These are phyloP conservation scores for Aspergillus nidulans DNA, from an alignment of 495 filamentous ascomycete species.

Conservation along the genomic window DNA sequence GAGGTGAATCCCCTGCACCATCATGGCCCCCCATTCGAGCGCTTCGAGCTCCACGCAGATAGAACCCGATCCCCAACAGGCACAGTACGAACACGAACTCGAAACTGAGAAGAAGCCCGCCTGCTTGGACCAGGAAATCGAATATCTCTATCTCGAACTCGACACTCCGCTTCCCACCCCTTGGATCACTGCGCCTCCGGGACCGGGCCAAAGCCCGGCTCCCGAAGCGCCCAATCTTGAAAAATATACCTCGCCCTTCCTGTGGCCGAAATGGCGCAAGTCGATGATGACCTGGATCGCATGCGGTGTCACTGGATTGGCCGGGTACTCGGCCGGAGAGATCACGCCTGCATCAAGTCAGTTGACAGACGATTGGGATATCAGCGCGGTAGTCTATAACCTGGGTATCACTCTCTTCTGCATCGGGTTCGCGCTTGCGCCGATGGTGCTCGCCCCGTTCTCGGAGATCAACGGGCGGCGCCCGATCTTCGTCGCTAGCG, in stretches of 20 bases:
- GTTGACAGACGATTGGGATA: constrained; percentile 57
- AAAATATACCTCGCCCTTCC: constrained; percentile 64
- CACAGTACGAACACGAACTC: not conserved
- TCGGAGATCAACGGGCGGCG: constrained; percentile 82
- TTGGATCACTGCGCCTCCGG: constrained; percentile 32
- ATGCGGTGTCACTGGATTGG: constrained; percentile 68
- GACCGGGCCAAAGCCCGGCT: constrained; percentile 35
- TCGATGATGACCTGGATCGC: constrained; percentile 68
- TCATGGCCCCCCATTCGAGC: not conserved
- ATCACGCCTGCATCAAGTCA: constrained; percentile 65
- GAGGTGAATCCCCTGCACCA: not conserved
- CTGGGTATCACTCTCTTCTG: constrained; percentile 84
- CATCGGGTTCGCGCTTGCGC: constrained; percentile 75
- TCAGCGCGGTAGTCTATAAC: constrained; percentile 60
- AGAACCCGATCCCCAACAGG: not conserved
- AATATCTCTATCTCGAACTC: constrained; percentile 69
- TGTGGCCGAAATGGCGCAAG: constrained; percentile 68
- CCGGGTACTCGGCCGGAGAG: constrained; percentile 78
- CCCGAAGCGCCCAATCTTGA: constrained; percentile 60
- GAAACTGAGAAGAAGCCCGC: not conserved
- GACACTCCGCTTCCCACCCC: constrained; percentile 62
- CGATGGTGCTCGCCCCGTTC: constrained; percentile 88
- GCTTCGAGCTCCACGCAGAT: constrained; percentile 4
- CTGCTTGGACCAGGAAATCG: constrained; percentile 39
- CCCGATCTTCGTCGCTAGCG: constrained; percentile 73